phyloP scores from a whole-genome alignment of 768 basidiomycete species.

The Gymnopilus junonius region DNA sequence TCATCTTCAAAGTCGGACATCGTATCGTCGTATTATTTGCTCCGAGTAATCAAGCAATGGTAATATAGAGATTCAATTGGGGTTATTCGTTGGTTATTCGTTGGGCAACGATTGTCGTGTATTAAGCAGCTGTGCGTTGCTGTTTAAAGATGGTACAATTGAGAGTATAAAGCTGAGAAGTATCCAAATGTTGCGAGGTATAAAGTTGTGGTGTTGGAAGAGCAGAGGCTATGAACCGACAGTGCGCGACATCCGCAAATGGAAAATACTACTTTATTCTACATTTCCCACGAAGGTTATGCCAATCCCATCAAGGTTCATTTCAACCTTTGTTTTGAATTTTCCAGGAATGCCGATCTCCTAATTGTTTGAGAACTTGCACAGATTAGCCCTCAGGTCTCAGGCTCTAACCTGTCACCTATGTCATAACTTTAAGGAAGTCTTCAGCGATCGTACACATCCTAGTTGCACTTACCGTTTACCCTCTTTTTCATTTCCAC shows the following conservation, averaged over 20 bases:
- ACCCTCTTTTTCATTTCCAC: too few species aligned
- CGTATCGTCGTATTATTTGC: background rate
- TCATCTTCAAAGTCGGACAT: conserved; percentile 56
- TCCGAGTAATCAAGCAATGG: background rate
- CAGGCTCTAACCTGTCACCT: too few species aligned
- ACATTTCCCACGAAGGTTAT: background rate
- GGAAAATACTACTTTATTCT: background rate
- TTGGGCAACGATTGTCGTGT: background rate
- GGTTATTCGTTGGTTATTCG: background rate
- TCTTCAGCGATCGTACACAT: too few species aligned
- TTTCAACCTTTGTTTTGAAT: too few species aligned
- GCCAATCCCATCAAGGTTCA: too few species aligned
- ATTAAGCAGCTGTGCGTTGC: background rate
- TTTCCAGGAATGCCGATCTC: too few species aligned
- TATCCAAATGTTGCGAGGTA: background rate
- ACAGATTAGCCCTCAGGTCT: too few species aligned
- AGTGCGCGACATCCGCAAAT: background rate
- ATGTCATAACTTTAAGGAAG: too few species aligned
- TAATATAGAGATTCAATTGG: background rate
- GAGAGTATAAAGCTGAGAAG: background rate
- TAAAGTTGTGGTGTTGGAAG: background rate
- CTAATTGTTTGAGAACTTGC: too few species aligned
- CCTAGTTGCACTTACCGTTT: too few species aligned
- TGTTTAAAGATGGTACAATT: background rate
- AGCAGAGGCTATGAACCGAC: background rate